Evolutionary conservation across 441 rosid genomes (phyloP).

Genomic region (Gossypium lobatum): DNA sequence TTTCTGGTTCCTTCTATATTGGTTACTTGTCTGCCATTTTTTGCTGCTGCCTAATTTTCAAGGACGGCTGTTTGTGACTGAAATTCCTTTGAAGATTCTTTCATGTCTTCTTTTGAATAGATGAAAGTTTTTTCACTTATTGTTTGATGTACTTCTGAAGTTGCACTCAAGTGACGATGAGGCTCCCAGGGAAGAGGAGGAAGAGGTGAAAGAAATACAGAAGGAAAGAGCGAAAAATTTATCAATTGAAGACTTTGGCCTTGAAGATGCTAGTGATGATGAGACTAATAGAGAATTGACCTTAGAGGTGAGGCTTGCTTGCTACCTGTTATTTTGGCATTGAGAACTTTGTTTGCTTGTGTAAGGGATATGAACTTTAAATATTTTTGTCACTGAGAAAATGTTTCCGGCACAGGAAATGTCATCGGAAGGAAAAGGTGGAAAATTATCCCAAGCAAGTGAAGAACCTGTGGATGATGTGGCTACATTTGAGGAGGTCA

Average conservation of each 20-base stretch:
- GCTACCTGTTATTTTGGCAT: conserved; percentile 7
- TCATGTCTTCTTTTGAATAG: conserved; percentile 4
- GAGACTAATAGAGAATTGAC: conserved; percentile 43
- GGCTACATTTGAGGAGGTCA: conserved; percentile 40
- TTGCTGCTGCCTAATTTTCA: not conserved
- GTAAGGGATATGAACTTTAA: not conserved
- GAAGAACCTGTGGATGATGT: conserved; percentile 28
- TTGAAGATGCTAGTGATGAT: conserved; percentile 46
- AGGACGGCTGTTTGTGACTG: not conserved
- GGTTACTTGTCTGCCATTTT: not conserved
- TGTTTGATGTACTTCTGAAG: conserved; percentile 30
- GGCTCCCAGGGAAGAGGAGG: conserved; percentile 55
- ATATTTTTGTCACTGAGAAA: not conserved
- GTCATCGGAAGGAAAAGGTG: conserved; percentile 30
- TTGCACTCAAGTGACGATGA: conserved; percentile 15
- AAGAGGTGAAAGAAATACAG: conserved; percentile 42
- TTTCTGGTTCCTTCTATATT: not conserved
- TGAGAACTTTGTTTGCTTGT: not conserved
- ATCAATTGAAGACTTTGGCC: conserved; percentile 67
- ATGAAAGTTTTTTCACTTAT: not conserved
- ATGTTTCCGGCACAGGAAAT: conserved; percentile 47
- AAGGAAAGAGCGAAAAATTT: conserved; percentile 37
- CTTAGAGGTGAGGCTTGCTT: conserved; percentile 42
- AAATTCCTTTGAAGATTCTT: not conserved
- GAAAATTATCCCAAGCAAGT: conserved; percentile 18